phyloP scores from a whole-genome alignment of 106 monocot species.

The Narthecium ossifragum region DNA sequence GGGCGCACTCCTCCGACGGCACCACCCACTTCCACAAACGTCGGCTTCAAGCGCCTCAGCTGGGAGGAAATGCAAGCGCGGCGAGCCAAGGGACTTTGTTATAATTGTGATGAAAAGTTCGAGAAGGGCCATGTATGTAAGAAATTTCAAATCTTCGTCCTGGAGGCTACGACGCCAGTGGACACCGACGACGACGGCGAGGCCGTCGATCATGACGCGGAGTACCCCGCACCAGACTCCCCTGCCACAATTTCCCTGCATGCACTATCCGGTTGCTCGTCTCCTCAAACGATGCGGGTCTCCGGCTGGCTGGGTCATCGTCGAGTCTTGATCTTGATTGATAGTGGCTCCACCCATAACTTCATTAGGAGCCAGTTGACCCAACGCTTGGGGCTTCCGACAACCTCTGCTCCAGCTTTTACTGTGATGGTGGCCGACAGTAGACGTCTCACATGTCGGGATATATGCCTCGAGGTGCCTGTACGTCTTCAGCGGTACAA shows the following conservation, averaged over 20 bases:
- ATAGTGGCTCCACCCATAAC: neutral
- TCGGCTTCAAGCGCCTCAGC: conserved; percentile 4
- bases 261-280: no score
- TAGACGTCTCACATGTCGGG: neutral
- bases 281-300: no score
- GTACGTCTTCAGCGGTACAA: neutral
- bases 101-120: neutral
- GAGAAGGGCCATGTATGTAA: neutral
- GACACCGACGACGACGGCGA: neutral
- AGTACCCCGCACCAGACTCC: no score
- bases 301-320: neutral
- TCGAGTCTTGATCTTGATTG: neutral
- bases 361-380: neutral
- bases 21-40: no score
- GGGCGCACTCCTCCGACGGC: no score
- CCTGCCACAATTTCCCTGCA: no score
- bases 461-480: neutral
- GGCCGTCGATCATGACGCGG: neutral
- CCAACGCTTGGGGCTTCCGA: neutral
- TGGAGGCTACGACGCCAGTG: no score
- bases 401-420: neutral
- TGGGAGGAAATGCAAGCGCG: neutral
- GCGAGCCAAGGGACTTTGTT: neutral
- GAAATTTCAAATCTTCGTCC: no score
- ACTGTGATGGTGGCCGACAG: neutral